Evolutionary conservation across 306 rosid genomes (phyloP), one percentile per base, ranked within the genome.

Genomic region (Nissolia schottii): DNA sequence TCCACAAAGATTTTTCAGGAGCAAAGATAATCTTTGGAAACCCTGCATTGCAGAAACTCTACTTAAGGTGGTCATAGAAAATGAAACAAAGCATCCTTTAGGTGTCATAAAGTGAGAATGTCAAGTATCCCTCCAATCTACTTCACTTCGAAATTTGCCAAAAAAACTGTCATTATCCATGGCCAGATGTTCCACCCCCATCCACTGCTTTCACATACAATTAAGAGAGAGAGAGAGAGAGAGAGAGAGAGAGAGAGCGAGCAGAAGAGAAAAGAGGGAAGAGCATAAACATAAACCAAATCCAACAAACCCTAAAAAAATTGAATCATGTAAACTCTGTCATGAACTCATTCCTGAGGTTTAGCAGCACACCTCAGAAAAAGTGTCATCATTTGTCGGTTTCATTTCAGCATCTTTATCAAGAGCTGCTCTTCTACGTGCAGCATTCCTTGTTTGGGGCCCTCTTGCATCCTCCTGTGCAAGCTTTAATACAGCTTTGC

Each of bases 401-500:
- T 92, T 89, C 86, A 85, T 64, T 73, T 81, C 90, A 62, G 91
- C 81, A 72, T 88, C 96, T 83, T 90, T 88, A 80, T 90, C 87
- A 35, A 83, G 73, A 49, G 86, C 88, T 70, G 90, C 94, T 77
- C 85, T 84, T 74, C 91, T 80, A 50, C 91, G 89, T 31, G 88
- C 77, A 59, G 90, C 86, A 77, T 87, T 92, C 79, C 98, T 86
- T 4, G 98, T 90, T 80, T 92, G 98, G 35, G 93, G 88, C 13
- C 92, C 92, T 72, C 86, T 79, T 64, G 77, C 80, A 77, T 90
- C 98, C 82, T 86, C 96, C 64, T 79, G 90, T 16, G 92, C 72
- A 82, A 92, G 82, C 84, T 85, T 90, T 80, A 92, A 75, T 64
- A 92, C 86, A 71, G 98, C 98, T 83, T 92, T 92, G 7, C 98